Percentiles rank a stretch among this genome's conserved stretches.
These are phyloP conservation scores for cucumber (Cucumis sativus) DNA, from an alignment of 306 rosid genomes.

Conservation along the genomic window Cucumber_9930_V3 NC_026659.2:23930501-23931000, in stretches of 20 bases:
- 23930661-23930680: background rate
- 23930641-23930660: background rate
- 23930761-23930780: background rate
- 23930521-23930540: background rate
- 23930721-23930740: background rate
- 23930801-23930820: too few species aligned
- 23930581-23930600: background rate
- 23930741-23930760: constrained; percentile 17
- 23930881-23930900: too few species aligned
- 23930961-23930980: too few species aligned
- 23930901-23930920: too few species aligned
- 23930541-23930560: background rate
- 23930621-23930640: background rate
- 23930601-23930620: background rate
- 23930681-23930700: background rate
- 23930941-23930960: too few species aligned
- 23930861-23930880: too few species aligned
- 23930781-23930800: background rate
- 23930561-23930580: background rate
- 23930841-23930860: too few species aligned
- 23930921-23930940: too few species aligned
- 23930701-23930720: background rate
- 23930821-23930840: background rate
- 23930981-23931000: too few species aligned
- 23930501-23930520: background rate